A percentile compares a stretch with the other conserved stretches of the same genome.
These are phyloP conservation scores for Karstenula rhodostoma DNA, from an alignment of 2,329 filamentous ascomycete genomes.

Conservation along the genomic window DNA sequence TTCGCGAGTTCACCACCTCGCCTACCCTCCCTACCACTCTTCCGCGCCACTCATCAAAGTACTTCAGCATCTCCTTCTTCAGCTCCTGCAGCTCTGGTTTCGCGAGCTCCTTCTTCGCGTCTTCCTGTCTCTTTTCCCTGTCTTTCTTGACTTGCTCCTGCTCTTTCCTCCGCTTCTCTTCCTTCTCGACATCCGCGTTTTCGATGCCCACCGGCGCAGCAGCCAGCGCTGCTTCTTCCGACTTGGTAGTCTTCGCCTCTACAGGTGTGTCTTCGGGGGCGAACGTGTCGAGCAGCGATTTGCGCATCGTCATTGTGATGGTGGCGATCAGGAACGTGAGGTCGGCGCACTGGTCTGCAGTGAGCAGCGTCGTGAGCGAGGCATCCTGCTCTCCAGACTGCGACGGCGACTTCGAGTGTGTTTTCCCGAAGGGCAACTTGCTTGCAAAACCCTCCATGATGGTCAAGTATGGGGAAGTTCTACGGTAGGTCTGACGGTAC, in stretches of 20 bases:
- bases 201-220: slow-evolving; percentile 34
- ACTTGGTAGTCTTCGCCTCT: slow-evolving; percentile 26
- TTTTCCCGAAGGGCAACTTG: slow-evolving; percentile 46
- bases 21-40: slow-evolving; percentile 73
- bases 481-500: neutral
- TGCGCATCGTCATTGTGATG: slow-evolving; percentile 58
- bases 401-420: slow-evolving; percentile 35
- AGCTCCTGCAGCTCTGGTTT: slow-evolving; percentile 66
- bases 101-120: slow-evolving; percentile 58
- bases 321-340: slow-evolving; percentile 58
- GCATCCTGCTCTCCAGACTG: slow-evolving; percentile 37
- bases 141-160: slow-evolving; percentile 33
- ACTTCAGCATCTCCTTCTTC: slow-evolving; percentile 72
- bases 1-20: slow-evolving; percentile 64
- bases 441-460: slow-evolving; percentile 43
- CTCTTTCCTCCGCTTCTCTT: slow-evolving; percentile 36
- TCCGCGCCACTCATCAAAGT: slow-evolving; percentile 84
- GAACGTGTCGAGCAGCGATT: slow-evolving; percentile 54
- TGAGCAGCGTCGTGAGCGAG: slow-evolving; percentile 56
- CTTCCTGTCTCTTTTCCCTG: slow-evolving; percentile 38
- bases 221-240: slow-evolving; percentile 33
- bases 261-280: slow-evolving; percentile 36
- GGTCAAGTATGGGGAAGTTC: neutral
- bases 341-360: slow-evolving; percentile 55
- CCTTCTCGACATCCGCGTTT: slow-evolving; percentile 38